Conservation (phyloP, 179 eudicot genomes). For the Carnegiea gigantea region DNA sequence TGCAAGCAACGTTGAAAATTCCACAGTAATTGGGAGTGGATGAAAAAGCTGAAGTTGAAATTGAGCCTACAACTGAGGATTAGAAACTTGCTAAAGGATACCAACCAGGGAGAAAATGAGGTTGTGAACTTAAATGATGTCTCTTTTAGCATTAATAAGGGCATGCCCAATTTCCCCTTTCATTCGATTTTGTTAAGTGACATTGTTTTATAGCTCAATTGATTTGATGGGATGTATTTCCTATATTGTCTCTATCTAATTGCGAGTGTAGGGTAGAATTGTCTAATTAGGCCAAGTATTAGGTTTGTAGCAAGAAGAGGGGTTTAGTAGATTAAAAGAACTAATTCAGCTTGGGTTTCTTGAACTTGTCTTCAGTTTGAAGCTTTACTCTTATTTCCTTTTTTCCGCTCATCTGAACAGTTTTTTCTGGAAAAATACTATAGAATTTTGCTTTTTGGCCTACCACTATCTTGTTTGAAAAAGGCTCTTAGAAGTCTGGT, state of each 20-base stretch:
- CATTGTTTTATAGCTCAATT: not conserved
- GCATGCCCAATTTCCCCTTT: constrained; percentile 2
- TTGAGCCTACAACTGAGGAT: not conserved
- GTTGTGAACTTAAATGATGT: constrained; percentile 4
- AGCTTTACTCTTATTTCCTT: not conserved
- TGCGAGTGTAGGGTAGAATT: not conserved
- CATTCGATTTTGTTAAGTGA: not conserved
- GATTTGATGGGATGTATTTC: not conserved
- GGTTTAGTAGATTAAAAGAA: not conserved
- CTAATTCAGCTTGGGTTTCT: not conserved
- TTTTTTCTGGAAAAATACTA: not conserved
- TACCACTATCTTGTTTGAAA: too few species aligned
- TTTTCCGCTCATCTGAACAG: not conserved
- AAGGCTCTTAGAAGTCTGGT: too few species aligned
- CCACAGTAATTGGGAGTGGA: not conserved
- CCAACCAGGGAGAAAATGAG: not conserved
- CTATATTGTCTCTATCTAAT: not conserved
- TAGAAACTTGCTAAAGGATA: not conserved
- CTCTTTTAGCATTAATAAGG: not conserved
- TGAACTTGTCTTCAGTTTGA: not conserved
- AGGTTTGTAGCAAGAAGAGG: not conserved
- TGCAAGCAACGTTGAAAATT: constrained; percentile 4
- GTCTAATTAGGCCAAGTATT: not conserved
- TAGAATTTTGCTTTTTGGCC: not conserved
- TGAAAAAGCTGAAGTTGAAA: not conserved